These are phyloP conservation scores for Fusarium keratoplasticum DNA, from an alignment of 2,329 filamentous ascomycete species.

Conservation along the genomic window DNA sequence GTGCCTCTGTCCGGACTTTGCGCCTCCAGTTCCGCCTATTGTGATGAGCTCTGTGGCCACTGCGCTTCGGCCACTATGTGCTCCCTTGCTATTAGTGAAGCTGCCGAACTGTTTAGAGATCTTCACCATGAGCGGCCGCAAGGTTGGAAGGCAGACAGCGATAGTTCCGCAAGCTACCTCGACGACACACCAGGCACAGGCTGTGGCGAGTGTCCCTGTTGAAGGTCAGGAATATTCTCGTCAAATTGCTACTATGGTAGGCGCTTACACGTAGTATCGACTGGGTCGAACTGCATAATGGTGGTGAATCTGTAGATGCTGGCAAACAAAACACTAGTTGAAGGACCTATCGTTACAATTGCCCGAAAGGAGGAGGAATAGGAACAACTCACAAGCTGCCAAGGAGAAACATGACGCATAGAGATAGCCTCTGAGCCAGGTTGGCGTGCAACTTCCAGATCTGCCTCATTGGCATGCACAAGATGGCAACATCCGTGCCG, in stretches of 20 bases:
- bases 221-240: background rate
- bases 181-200: slow-evolving; percentile 32
- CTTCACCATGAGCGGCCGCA: slow-evolving; percentile 25
- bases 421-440: slow-evolving; percentile 19
- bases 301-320: slow-evolving; percentile 34
- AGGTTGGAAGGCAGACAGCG: slow-evolving; percentile 24
- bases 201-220: slow-evolving; percentile 31
- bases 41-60: slow-evolving; percentile 11
- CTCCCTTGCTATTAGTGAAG: background rate
- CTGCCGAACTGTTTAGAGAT: slow-evolving; percentile 26
- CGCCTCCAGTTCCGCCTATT: slow-evolving; percentile 15
- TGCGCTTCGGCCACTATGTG: background rate
- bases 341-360: background rate
- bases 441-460: slow-evolving; percentile 31
- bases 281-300: slow-evolving; percentile 20
- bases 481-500: slow-evolving; percentile 19
- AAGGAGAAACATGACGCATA: slow-evolving; percentile 27
- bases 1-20: background rate
- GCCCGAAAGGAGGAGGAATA: fast-evolving
- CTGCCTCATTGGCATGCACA: slow-evolving; percentile 15
- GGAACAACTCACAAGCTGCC: slow-evolving; percentile 28
- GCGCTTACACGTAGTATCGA: slow-evolving; percentile 22
- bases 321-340: slow-evolving; percentile 22
- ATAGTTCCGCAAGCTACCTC: slow-evolving; percentile 31
- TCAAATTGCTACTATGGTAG: fast-evolving